A percentile compares a stretch with the other conserved stretches of the same genome.
Conservation (phyloP, 495 filamentous ascomycete species). For the Opeltia flavorubescens region DNA sequence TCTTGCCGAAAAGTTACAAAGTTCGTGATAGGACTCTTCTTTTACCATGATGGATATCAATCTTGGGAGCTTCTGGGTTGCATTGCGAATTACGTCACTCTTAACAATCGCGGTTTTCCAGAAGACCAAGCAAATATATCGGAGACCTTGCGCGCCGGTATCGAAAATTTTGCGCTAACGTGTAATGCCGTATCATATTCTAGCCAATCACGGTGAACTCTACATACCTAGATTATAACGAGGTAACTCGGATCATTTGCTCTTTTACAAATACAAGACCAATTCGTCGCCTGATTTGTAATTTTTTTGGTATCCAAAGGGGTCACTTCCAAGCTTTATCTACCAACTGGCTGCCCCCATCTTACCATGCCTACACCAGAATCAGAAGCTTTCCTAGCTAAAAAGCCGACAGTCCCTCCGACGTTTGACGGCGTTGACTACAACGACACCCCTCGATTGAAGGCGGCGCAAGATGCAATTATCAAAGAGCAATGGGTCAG, state of each 20-base stretch:
- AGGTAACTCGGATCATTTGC: not conserved
- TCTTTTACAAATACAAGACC: not conserved
- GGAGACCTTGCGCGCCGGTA: too few species aligned
- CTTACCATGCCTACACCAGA: slow-evolving; percentile 74
- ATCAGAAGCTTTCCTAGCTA: slow-evolving; percentile 79
- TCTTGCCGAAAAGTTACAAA: not conserved
- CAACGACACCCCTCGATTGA: slow-evolving; percentile 76
- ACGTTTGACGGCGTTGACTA: slow-evolving; percentile 97
- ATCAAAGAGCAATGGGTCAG: slow-evolving; percentile 95
- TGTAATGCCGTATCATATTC: not conserved
- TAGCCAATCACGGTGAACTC: not conserved
- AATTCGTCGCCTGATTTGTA: too few species aligned
- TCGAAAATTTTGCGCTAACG: not conserved
- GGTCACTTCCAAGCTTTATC: not conserved
- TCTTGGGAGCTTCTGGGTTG: not conserved
- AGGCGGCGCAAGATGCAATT: slow-evolving; percentile 87
- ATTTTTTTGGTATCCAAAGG: too few species aligned
- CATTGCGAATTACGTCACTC: too few species aligned
- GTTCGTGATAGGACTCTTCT: not conserved
- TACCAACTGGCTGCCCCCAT: slow-evolving; percentile 1
- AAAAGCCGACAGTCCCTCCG: slow-evolving; percentile 85
- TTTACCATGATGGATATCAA: not conserved
- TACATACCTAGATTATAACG: not conserved
- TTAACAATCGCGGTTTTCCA: too few species aligned
- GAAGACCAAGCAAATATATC: too few species aligned